Base-by-base conservation (phyloP, 202 grass and related monocot genomes). In the Setaria viridis region DNA sequence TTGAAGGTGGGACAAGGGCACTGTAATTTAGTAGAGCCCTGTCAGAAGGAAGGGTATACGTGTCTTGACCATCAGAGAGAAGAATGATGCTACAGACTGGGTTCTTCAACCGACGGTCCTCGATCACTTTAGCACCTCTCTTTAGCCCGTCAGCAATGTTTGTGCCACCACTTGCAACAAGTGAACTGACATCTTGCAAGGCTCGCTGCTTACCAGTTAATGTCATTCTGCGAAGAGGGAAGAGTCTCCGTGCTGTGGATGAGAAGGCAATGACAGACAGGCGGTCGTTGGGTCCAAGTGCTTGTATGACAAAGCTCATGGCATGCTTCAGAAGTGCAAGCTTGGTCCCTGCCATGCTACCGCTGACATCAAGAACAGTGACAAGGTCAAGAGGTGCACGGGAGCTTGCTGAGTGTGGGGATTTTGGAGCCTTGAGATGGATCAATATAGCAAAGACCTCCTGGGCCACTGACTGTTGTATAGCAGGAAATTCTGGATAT, bases 21-120 rank as follows among this genome's bases (percentile, higher is more conserved):
- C 85, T 81, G 72, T 89, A 93, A 43, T 84, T 84, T 54, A 43
- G 43, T 25, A 70, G 74, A 63, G 2, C 62, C 42, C 56, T 83
- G 3, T 76, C 71, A 77, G 57, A 49, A 32, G 72, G 30, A 16
- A 88, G 34, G 7, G 84, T 91, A 58, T 88, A 87, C 29, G 93
- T 99, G 49, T 97, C 97, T 75, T 94, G 92, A 49, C 97, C 94
- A 85, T 99, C 97, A 62, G 97, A 97, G 14, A 99, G 91, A 85
- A 99, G 90, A 43, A 97, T 90, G 66, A 99, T 91, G 78, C 97
- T 97, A 80, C 92, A 91, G 11, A 99, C 80, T 55, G 92, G 74
- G 46, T 94, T 99, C 90, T 87, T 97, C 45, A 76, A 50, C 43
- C 71, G 89, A 3, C 94, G 88, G 14, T 97, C 90, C 48, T 94